phyloP scores from a whole-genome alignment of 192 early-diverging fungal genomes.

The Spinellus fusiger region DNA sequence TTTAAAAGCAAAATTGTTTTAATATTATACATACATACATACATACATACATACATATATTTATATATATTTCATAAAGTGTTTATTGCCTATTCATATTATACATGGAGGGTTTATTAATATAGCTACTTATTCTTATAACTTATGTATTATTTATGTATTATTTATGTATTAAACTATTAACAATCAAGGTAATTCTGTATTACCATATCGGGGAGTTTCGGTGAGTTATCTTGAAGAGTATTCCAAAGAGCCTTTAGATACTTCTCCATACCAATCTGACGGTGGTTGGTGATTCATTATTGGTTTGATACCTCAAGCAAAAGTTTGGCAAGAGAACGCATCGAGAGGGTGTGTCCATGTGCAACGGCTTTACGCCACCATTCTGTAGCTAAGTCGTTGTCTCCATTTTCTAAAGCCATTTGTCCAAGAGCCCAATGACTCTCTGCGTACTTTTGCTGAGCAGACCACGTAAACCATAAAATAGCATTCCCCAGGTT shows the following conservation, averaged over 20 bases:
- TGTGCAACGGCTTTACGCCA: constrained; percentile 17
- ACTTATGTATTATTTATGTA: too few species aligned
- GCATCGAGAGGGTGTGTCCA: constrained; percentile 13
- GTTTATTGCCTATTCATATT: not conserved
- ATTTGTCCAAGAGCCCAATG: constrained; percentile 27
- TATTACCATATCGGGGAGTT: too few species aligned
- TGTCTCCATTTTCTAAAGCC: constrained; percentile 26
- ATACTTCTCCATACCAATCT: not conserved
- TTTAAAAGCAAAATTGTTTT: too few species aligned
- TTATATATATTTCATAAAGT: not conserved
- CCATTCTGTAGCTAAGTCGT: constrained; percentile 25
- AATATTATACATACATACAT: not conserved
- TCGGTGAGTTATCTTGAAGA: too few species aligned
- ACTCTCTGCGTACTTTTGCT: constrained; percentile 16
- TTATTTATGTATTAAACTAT: too few species aligned
- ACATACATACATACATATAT: not conserved
- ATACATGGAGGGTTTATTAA: not conserved
- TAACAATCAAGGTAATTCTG: too few species aligned
- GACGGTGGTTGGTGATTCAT: not conserved
- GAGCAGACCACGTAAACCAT: constrained; percentile 25
- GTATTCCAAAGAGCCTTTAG: not conserved
- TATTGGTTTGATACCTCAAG: not conserved
- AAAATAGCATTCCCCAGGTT: constrained; percentile 22
- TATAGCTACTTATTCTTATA: not conserved
- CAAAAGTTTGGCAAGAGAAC: constrained; percentile 9